Evolutionary conservation across 163 green algal species (phyloP).

Genomic region (Prototheca wickerhamii): DNA sequence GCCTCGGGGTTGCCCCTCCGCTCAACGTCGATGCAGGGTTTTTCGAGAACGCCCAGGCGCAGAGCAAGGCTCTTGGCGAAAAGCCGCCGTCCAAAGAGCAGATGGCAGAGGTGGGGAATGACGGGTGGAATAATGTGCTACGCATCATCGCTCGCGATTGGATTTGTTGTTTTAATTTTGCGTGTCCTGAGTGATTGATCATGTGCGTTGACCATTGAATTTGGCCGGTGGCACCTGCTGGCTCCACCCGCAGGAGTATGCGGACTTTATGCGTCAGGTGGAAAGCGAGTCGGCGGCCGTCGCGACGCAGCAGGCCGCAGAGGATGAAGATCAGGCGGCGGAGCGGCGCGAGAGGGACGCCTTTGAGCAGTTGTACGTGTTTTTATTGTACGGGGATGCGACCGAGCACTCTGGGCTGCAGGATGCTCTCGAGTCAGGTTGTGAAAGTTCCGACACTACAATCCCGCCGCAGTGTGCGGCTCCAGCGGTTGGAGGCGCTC

Average conservation of each 20-base stretch:
- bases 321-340: conserved; percentile 39
- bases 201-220: conserved; percentile 3
- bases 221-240: background rate
- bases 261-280: conserved; percentile 29
- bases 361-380: conserved; percentile 30
- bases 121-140: too few species aligned
- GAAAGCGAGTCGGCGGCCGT: conserved; percentile 18
- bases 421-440: background rate
- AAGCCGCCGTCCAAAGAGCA: too few species aligned
- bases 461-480: conserved; percentile 16
- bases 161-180: too few species aligned
- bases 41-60: too few species aligned
- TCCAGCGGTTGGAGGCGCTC: conserved; percentile 18
- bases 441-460: background rate
- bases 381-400: background rate
- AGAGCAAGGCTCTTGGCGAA: too few species aligned
- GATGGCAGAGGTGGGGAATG: too few species aligned
- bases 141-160: too few species aligned
- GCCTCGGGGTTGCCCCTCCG: too few species aligned
- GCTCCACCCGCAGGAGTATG: conserved; percentile 14
- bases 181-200: too few species aligned
- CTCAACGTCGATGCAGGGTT: too few species aligned
- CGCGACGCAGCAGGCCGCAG: conserved; percentile 20
- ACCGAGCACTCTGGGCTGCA: background rate
- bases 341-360: conserved; percentile 22